Conservation (phyloP, 768 basidiomycete species). For the Podaxis carcinomalis region DNA sequence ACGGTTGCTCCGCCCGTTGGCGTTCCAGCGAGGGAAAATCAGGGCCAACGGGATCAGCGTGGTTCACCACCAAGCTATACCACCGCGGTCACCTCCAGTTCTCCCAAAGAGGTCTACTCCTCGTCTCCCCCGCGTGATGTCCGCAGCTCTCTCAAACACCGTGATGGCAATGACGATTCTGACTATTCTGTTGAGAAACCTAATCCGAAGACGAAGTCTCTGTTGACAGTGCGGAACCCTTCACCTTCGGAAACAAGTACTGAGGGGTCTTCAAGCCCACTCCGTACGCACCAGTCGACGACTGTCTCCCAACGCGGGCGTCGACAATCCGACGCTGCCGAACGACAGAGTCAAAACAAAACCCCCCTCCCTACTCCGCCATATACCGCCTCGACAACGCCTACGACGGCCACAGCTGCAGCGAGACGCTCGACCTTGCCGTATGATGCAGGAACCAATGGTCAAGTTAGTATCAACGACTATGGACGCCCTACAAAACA, state of each 20-base stretch:
- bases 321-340: background rate
- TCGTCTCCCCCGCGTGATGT: background rate
- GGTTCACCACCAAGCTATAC: background rate
- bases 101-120: background rate
- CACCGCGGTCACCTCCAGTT: background rate
- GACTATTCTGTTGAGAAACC: background rate
- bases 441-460: constrained; percentile 12
- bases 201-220: background rate
- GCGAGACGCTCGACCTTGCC: constrained; percentile 1
- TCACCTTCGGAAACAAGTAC: constrained; percentile 6
- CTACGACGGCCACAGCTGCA: background rate
- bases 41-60: background rate
- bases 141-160: background rate
- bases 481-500: constrained; percentile 6
- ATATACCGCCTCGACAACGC: background rate
- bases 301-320: background rate
- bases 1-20: background rate
- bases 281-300: background rate
- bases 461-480: constrained; percentile 8
- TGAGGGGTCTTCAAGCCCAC: constrained; percentile 1
- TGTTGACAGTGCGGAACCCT: constrained; percentile 5
- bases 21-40: background rate
- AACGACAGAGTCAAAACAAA: background rate
- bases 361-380: background rate
- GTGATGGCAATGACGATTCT: background rate